A percentile compares a stretch with the other conserved stretches of the same genome.
Evolutionary conservation across 169 alveolate genomes (phyloP).

Genomic region (Plasmodium malariae): DNA sequence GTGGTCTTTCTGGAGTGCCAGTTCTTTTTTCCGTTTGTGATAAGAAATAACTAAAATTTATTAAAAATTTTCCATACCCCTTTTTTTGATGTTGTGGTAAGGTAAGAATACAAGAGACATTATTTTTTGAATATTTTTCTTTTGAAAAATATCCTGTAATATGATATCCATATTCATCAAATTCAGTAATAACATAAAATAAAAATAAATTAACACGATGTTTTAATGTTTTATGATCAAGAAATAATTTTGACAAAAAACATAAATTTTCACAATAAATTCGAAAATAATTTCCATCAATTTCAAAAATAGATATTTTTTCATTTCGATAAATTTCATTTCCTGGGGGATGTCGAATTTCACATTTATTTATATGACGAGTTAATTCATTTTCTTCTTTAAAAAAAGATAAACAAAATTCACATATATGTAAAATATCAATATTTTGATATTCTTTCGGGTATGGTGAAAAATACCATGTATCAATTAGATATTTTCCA

Average conservation of each 20-base stretch:
- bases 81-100: slow-evolving; percentile 94
- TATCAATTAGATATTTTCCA: slow-evolving; percentile 94
- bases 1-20: slow-evolving; percentile 99
- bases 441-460: slow-evolving; percentile 96
- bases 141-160: slow-evolving; percentile 93
- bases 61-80: slow-evolving; percentile 93
- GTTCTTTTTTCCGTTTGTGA: slow-evolving; percentile 93
- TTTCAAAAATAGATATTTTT: slow-evolving; percentile 95
- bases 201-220: slow-evolving; percentile 91
- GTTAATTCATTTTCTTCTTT: slow-evolving; percentile 89
- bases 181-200: slow-evolving; percentile 96
- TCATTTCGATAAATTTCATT: slow-evolving; percentile 96
- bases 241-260: slow-evolving; percentile 95
- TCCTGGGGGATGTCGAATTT: slow-evolving; percentile 97
- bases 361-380: slow-evolving; percentile 92
- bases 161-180: slow-evolving; percentile 88
- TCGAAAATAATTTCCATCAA: slow-evolving; percentile 95
- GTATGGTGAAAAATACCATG: slow-evolving; percentile 99
- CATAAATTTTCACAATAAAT: slow-evolving; percentile 98
- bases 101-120: slow-evolving; percentile 92
- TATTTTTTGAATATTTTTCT: slow-evolving; percentile 92
- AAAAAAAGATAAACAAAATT: slow-evolving; percentile 95
- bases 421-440: slow-evolving; percentile 95
- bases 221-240: slow-evolving; percentile 97
- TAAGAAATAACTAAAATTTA: slow-evolving; percentile 93